Evolutionary conservation across 2,329 filamentous ascomycete genomes (phyloP).

Genomic region (Byssoonygena ceratinophila): DNA sequence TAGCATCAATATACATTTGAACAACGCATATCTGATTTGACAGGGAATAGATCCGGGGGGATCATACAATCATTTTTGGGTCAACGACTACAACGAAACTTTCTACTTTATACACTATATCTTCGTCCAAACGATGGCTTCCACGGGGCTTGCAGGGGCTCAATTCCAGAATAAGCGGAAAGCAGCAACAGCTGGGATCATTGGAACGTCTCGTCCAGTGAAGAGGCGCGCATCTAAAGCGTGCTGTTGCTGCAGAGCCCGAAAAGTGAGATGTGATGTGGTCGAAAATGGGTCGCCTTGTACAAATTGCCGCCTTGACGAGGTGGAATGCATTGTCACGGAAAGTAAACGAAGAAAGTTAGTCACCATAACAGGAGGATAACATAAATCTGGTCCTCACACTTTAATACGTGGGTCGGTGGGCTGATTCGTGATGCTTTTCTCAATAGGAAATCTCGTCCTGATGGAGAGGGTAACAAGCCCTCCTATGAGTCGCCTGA

Average conservation of each 20-base stretch:
- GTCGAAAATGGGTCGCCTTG: constrained; percentile 37
- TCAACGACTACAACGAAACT: not conserved
- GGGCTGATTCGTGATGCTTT: not conserved
- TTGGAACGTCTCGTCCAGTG: constrained; percentile 46
- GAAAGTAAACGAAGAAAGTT: constrained; percentile 47
- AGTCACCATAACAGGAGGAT: constrained; percentile 19
- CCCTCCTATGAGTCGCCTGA: constrained; percentile 28
- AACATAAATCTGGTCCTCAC: not conserved
- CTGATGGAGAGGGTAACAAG: constrained; percentile 30
- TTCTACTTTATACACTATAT: not conserved
- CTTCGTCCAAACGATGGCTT: constrained; percentile 11
- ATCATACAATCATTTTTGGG: not conserved
- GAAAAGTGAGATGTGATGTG: constrained; percentile 45
- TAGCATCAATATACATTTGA: not conserved
- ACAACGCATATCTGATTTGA: not conserved
- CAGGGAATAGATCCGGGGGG: too few relatives aligned
- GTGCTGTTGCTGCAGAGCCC: constrained; percentile 43
- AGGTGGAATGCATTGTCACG: constrained; percentile 21
- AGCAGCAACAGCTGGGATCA: constrained; percentile 46
- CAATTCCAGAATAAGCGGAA: constrained; percentile 45
- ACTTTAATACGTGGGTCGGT: not conserved
- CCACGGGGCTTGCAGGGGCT: constrained; percentile 20
- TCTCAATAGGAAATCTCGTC: constrained; percentile 31
- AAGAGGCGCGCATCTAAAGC: constrained; percentile 55
- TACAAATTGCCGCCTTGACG: constrained; percentile 24